Evolutionary conservation across 441 rosid genomes (phyloP), one percentile per base, ranked within the genome.

Genomic region (Populus trichocarpa): DNA sequence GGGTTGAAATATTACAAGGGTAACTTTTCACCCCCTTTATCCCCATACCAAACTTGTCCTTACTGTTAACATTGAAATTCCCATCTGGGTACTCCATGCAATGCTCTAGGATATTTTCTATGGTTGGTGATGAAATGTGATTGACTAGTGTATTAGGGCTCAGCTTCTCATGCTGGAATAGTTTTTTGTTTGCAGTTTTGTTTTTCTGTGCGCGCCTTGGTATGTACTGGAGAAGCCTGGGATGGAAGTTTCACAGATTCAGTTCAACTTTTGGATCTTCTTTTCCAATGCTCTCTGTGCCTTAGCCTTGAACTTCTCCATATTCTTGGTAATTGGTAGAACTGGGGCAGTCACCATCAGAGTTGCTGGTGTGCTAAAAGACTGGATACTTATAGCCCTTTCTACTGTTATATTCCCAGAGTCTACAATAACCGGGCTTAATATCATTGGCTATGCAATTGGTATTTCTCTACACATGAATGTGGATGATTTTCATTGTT

Each of bases 341-440:
- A 97, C 98, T 35, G 98, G 99, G 77, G 99, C 99, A 1, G 98
- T 97, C 69, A 95, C 98, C 46, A 89, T 97, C 77, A 89, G 99
- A 80, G 99, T 97, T 74, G 99, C 99, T 80, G 99, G 99, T 61
- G 99, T 97, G 76, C 89, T 97, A 76, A 97, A 97, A 85, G 99
- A 97, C 87, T 97, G 99, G 99, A 97, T 97, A 86, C 89, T 97
- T 75, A 97, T 97, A 82, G 98, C 99, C 72, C 99, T 97, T 75
- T 97, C 99, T n/a, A 95, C 97, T n/a, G 90, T 97, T 83, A 88
- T 97, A 78, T 97, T 97, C 73, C 99, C 98, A 0, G 99, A 97
- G 85, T 97, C 99, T 63, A 84, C 94, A 26, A 97, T 97, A 83
- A 97, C 99, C 2, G 96, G 97, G 79, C 84, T 97, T 77, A 97